Percentiles rank a stretch among this genome's conserved stretches.
phyloP scores from a whole-genome alignment of 1,284 basidiomycete species.

The Apiotrichum porosum region DNA sequence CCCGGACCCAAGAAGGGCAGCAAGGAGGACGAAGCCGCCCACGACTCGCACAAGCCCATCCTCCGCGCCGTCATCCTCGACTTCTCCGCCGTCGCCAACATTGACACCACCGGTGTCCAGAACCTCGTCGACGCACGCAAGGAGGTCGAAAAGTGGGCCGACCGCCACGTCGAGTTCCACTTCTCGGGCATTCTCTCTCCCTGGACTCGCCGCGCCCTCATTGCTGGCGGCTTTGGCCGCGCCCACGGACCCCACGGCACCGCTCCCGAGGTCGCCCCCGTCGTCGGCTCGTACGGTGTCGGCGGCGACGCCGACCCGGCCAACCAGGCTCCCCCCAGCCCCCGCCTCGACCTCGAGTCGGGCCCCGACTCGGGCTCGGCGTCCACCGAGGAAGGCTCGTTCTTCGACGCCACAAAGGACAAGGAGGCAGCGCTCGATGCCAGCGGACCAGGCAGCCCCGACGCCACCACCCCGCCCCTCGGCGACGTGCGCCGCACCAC shows the following conservation, averaged over 20 bases:
- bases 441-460: no score
- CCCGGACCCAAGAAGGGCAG: constrained; percentile 61
- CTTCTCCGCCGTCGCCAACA: constrained; percentile 67
- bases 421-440: neutral
- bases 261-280: constrained; percentile 65
- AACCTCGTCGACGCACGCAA: constrained; percentile 81
- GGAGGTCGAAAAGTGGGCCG: constrained; percentile 82
- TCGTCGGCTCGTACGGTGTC: constrained; percentile 55
- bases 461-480: no score
- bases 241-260: constrained; percentile 46
- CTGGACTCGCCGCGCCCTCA: constrained; percentile 85
- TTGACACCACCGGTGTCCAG: constrained; percentile 75
- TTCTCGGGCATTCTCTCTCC: constrained; percentile 68
- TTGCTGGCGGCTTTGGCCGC: constrained; percentile 79
- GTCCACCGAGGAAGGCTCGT: neutral
- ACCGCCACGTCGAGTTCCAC: constrained; percentile 69
- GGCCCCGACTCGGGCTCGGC: neutral
- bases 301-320: constrained; percentile 16
- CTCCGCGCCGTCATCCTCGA: constrained; percentile 86
- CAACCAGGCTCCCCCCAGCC: constrained; percentile 6
- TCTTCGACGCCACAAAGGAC: constrained; percentile 4
- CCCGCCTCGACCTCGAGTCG: neutral
- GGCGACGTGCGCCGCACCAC: neutral
- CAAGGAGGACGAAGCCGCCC: constrained; percentile 57
- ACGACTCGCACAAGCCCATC: constrained; percentile 60